Percentiles rank a stretch among this genome's conserved stretches.
Evolutionary conservation across 2,329 filamentous ascomycete genomes (phyloP).

Genomic region (Fusarium liriodendri): DNA sequence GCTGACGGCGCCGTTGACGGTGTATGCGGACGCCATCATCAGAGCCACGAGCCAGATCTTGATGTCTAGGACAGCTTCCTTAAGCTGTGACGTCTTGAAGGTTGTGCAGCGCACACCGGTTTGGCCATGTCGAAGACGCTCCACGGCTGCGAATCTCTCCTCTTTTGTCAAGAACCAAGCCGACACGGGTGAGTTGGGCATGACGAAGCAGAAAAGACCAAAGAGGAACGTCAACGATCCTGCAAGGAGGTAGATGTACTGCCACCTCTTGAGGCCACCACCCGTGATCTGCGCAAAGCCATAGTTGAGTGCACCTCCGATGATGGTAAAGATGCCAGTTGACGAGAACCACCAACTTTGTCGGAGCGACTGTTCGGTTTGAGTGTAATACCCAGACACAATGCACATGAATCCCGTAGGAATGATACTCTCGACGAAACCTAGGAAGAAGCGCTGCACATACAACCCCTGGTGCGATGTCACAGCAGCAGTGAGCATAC

Average conservation of each 20-base stretch:
- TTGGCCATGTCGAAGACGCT: conserved; percentile 70
- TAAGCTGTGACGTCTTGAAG: conserved; percentile 69
- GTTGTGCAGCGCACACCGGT: conserved; percentile 71
- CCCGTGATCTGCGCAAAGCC: conserved; percentile 72
- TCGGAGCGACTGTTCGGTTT: conserved; percentile 71
- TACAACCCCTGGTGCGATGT: conserved; percentile 72
- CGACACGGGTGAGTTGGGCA: conserved; percentile 73
- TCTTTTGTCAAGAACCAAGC: conserved; percentile 76
- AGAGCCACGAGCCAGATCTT: conserved; percentile 73
- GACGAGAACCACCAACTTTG: conserved; percentile 76
- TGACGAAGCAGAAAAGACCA: conserved; percentile 71
- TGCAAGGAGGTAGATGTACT: conserved; percentile 77
- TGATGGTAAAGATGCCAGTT: conserved; percentile 69
- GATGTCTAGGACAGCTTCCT: conserved; percentile 67
- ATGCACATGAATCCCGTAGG: conserved; percentile 76
- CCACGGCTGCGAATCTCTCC: conserved; percentile 73
- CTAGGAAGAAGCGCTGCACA: conserved; percentile 73
- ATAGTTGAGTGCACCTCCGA: conserved; percentile 74
- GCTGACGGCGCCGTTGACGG: conserved; percentile 76
- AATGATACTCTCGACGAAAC: conserved; percentile 72
- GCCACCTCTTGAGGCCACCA: conserved; percentile 69
- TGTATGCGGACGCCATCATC: conserved; percentile 79
- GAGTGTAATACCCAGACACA: conserved; percentile 72
- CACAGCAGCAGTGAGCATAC: conserved; percentile 76
- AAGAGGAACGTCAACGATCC: conserved; percentile 73